Evolutionary conservation across 148 eudicot genomes (phyloP), one percentile per base, ranked within the genome.

Genomic region (Rhododendron griersonianum): DNA sequence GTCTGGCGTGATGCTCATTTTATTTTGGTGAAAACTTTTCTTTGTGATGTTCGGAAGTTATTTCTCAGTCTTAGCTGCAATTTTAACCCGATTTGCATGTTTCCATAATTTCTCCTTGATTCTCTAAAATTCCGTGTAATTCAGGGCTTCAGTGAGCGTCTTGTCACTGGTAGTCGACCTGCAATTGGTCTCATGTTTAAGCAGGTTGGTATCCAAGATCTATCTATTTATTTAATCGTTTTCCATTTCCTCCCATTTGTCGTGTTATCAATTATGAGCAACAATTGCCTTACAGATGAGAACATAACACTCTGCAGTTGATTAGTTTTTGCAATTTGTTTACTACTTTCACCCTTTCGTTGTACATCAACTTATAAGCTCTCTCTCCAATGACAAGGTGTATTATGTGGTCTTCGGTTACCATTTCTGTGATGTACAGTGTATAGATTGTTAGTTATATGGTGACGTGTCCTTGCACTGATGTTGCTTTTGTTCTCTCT

Each of bases 91-190:
- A 63, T 69, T 47, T 11, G 25, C 48, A 4, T 71, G 25, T 79
- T 8, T 28, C 19, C 59, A 2, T 15, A 9, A 35, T 77, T 30
- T 85, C n/a, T 23, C 80, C 51, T 81, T 73, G 35, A 2, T 74
- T 57, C 16, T 11, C 41, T 84, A 19, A 61, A 63, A n/a, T 74
- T 85, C 35, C 47, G 51, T 89, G 82, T 47, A 51, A 85, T 83
- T 28, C 92, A 97, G 99, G 99, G 99, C 39, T 97, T 97, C 87
- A 97, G 93, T 61, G 98, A 94, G 92, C 99, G 96, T 85, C 99
- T 97, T 91, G 98, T 90, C 45, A 97, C 95, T 88, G 91, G 93
- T 80, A 93, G 93, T 84, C 94, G 98, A 41, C 99, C 99, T 83
- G 98, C 93, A 69, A 95, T 97, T 81, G 99, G 99, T 84, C 91